Evolutionary conservation across 768 basidiomycete genomes (phyloP), one percentile per base, ranked within the genome.

Genomic region (Naganishia vaughanmartiniae): DNA sequence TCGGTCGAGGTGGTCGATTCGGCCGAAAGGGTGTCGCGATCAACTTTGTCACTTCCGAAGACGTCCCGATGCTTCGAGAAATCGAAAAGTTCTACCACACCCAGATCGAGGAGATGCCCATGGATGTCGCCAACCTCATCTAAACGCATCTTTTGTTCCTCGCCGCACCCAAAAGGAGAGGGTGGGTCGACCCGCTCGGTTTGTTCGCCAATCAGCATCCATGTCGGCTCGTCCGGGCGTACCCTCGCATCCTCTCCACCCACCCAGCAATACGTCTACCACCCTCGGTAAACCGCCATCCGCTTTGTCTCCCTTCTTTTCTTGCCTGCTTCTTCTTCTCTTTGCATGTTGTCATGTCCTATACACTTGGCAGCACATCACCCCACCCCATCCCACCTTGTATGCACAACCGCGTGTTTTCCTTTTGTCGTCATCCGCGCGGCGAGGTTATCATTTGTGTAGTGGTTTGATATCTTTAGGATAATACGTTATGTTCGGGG

Each of bases 11-110:
- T 70, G 96, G 96, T 79, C 93, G 96, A 70, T 98, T 98, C 84
- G 96, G 96, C 76, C 86, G 96, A 76, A 99, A 99, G 84, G 96
- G 95, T 86, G 96, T 98, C 72, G 96, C 96, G 54, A 98, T 99
- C 84, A 99, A 98, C 83, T 94, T 96, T 75, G 81, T 82, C 77
- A 95, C 93, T 21, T 89, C 94, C 65, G 94, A 96, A 75, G 94
- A 97, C 80, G 92, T 95, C 75, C 91, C 91, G 72, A 95, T 96
- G 79, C 87, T 97, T 65, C 92, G 95, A 74, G 95, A 97, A 83
- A 97, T 97, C 76, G 94, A 96, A 85, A 90, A 93, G 87, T 97
- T 92, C 85, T 97, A 96, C 76, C 77, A 78, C 76, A 80, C 81
- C 56, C 78, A 96, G 90, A 78, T 83, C 69, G 93, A 96, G 78